Evolutionary conservation across 257 asterid species (phyloP).

Genomic region (Solanum neorickii): DNA sequence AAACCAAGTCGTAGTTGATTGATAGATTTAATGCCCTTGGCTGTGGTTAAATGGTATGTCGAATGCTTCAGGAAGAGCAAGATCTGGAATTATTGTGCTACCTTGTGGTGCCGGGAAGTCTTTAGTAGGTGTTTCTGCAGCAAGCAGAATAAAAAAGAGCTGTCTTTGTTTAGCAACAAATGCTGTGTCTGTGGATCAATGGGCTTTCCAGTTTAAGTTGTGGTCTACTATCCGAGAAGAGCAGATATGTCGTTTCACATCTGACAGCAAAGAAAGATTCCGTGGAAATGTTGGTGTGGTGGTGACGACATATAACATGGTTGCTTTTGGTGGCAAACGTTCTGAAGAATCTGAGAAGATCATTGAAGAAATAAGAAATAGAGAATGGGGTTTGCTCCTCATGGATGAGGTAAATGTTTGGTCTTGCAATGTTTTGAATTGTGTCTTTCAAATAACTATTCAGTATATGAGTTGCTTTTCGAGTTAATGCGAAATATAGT

Average conservation of each 20-base stretch:
- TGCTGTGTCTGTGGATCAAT: slow-evolving; percentile 98
- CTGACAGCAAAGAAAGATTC: slow-evolving; percentile 97
- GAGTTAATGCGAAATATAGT: neutral
- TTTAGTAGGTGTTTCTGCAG: slow-evolving; percentile 98
- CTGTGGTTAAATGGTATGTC: neutral
- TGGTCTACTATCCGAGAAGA: slow-evolving; percentile 97
- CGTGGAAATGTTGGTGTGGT: slow-evolving; percentile 98
- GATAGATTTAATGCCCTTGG: neutral
- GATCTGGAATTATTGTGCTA: slow-evolving; percentile 93
- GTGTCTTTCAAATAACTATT: neutral
- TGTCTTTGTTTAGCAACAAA: slow-evolving; percentile 99
- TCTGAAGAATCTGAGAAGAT: slow-evolving; percentile 99
- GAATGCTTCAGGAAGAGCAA: slow-evolving; percentile 71
- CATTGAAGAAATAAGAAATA: slow-evolving; percentile 88
- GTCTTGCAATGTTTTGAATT: neutral
- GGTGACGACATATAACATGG: slow-evolving; percentile 96
- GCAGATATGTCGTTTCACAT: slow-evolving; percentile 91
- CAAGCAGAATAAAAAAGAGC: slow-evolving; percentile 84
- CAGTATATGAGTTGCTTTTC: neutral
- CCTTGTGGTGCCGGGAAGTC: slow-evolving; percentile 99
- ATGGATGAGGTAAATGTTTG: slow-evolving; percentile 74
- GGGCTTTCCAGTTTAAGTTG: slow-evolving; percentile 96
- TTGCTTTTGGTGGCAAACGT: slow-evolving; percentile 96
- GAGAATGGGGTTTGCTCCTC: slow-evolving; percentile 98
- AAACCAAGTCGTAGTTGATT: neutral